These are phyloP conservation scores for Kwoniella mangroviensis DNA, from an alignment of 768 basidiomycete genomes.

Conservation along the genomic window DNA sequence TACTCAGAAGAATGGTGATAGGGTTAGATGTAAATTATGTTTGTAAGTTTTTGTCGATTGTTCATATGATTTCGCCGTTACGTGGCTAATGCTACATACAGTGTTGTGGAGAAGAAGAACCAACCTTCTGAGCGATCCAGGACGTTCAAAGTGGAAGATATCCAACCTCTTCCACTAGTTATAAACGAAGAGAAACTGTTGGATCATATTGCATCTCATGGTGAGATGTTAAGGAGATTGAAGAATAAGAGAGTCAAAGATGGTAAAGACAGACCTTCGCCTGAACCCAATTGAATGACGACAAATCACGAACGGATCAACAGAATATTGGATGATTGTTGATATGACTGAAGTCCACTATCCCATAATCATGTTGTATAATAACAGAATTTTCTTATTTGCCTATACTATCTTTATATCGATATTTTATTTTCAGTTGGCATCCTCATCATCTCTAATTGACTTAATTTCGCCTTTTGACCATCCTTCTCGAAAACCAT, in stretches of 20 bases:
- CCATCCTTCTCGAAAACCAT: background rate
- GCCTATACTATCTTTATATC: too few species aligned
- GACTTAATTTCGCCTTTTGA: background rate
- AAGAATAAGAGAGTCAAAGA: conserved; percentile 25
- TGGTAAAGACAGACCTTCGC: conserved; percentile 20
- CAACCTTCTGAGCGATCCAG: background rate
- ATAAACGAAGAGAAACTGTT: background rate
- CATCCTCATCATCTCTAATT: too few species aligned
- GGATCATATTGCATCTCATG: conserved; percentile 14
- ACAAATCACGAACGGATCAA: too few species aligned
- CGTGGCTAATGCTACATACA: background rate
- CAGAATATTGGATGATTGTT: too few species aligned
- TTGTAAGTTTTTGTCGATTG: conserved; percentile 12
- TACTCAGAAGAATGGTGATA: background rate
- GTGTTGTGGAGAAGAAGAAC: conserved; percentile 14
- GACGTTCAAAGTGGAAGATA: conserved; percentile 3
- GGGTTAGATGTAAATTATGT: conserved; percentile 18
- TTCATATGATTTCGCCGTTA: background rate
- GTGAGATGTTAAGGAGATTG: conserved; percentile 7
- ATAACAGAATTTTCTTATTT: too few species aligned
- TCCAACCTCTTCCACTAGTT: background rate
- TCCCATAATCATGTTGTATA: too few species aligned
- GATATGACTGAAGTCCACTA: too few species aligned
- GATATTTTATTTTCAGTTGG: too few species aligned
- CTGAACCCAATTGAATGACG: conserved; percentile 5